These are phyloP conservation scores for Penicillium psychrosexuale DNA, from an alignment of 2,329 filamentous ascomycete genomes.

Conservation along the genomic window DNA sequence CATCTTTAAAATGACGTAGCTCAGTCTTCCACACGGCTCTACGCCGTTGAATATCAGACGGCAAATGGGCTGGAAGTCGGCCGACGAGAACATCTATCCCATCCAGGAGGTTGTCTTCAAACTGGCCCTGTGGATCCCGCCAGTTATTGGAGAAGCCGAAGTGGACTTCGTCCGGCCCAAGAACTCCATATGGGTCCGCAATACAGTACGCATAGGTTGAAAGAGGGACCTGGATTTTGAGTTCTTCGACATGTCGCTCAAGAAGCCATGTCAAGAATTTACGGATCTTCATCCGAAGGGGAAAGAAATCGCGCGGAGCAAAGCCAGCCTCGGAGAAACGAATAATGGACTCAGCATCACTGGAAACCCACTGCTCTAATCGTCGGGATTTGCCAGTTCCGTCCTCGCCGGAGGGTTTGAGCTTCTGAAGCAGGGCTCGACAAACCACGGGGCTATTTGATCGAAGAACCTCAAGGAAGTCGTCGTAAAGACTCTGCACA, in stretches of 20 bases:
- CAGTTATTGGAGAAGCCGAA: slow-evolving; percentile 52
- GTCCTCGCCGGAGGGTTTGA: slow-evolving; percentile 28
- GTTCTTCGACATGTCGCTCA: slow-evolving; percentile 43
- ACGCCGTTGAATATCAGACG: slow-evolving; percentile 59
- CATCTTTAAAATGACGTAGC: slow-evolving; percentile 54
- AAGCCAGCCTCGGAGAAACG: slow-evolving; percentile 49
- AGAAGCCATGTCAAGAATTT: slow-evolving; percentile 42
- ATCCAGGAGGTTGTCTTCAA: slow-evolving; percentile 47
- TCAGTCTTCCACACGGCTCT: slow-evolving; percentile 49
- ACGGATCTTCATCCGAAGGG: slow-evolving; percentile 41
- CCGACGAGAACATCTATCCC: slow-evolving; percentile 54
- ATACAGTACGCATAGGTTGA: slow-evolving; percentile 57
- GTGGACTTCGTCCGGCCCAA: slow-evolving; percentile 55
- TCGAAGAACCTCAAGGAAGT: slow-evolving; percentile 39
- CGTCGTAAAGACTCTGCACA: slow-evolving; percentile 34
- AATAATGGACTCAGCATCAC: slow-evolving; percentile 36
- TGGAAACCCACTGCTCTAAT: slow-evolving; percentile 37
- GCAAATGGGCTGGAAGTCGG: slow-evolving; percentile 55
- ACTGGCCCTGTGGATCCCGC: slow-evolving; percentile 33
- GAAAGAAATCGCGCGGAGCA: slow-evolving; percentile 39
- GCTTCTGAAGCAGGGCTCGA: slow-evolving; percentile 37
- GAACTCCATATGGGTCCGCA: slow-evolving; percentile 52
- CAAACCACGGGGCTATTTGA: slow-evolving; percentile 33
- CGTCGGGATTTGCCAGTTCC: slow-evolving; percentile 20
- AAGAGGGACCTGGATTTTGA: slow-evolving; percentile 49